phyloP scores from a whole-genome alignment of 2,329 filamentous ascomycete species.

The Monilinia fructicola region DNA sequence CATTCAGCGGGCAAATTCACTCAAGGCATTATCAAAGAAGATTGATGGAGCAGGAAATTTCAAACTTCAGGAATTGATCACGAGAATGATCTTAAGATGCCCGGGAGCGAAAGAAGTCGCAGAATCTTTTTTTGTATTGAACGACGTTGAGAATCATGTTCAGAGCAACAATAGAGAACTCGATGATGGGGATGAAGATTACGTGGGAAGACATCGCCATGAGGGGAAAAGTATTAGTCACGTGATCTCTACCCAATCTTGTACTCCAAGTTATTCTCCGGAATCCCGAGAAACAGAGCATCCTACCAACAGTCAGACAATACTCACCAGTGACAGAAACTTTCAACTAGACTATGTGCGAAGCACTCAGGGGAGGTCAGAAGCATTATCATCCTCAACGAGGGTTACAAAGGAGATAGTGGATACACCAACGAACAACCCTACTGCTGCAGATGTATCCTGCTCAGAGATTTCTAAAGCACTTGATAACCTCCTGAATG shows the following conservation, averaged over 20 bases:
- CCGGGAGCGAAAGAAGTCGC: slow-evolving; percentile 13
- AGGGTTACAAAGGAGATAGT: too few species aligned
- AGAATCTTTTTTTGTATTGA: not conserved
- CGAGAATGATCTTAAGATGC: slow-evolving; percentile 7
- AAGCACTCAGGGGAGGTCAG: not conserved
- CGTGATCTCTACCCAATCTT: not conserved
- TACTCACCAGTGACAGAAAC: not conserved
- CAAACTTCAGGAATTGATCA: slow-evolving; percentile 5
- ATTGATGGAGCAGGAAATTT: slow-evolving; percentile 11
- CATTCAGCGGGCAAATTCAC: not conserved
- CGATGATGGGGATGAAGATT: not conserved
- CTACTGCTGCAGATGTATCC: not conserved
- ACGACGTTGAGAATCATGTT: not conserved
- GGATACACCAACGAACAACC: not conserved
- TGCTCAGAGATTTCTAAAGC: not conserved
- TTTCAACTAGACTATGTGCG: not conserved
- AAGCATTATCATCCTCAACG: not conserved
- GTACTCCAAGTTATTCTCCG: too few species aligned
- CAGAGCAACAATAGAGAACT: not conserved
- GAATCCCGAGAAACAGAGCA: not conserved
- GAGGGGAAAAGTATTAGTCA: not conserved
- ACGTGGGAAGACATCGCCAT: not conserved
- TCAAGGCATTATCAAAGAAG: not conserved
- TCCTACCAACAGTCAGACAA: not conserved
- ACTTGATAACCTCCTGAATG: not conserved